phyloP scores from a whole-genome alignment of 1,284 basidiomycete species.

The Phylloporus sp. region DNA sequence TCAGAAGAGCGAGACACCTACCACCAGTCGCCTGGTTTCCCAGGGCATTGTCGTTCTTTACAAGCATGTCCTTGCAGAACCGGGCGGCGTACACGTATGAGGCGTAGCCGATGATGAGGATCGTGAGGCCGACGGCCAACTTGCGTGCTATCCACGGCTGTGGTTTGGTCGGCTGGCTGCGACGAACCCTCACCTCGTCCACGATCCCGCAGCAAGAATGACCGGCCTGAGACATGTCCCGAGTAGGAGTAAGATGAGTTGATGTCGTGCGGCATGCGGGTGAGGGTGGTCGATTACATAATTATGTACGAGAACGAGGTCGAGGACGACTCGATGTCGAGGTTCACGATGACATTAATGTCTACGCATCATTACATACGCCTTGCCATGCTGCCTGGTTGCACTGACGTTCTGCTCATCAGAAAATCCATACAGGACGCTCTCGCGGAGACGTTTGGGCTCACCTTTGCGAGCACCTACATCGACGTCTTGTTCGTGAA shows the following conservation, averaged over 20 bases:
- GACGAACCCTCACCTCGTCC: constrained; percentile 22
- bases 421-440: constrained; percentile 49
- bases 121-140: constrained; percentile 46
- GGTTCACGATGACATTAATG: constrained; percentile 19
- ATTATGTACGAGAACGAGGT: too few relatives aligned
- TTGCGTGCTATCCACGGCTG: constrained; percentile 59
- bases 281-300: constrained; percentile 33
- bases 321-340: background rate
- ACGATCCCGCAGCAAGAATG: constrained; percentile 34
- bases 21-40: constrained; percentile 51
- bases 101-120: constrained; percentile 48
- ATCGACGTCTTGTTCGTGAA: constrained; percentile 47
- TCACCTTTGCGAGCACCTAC: constrained; percentile 43
- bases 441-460: constrained; percentile 46
- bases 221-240: constrained; percentile 22
- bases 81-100: constrained; percentile 65
- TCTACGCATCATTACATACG: constrained; percentile 44
- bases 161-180: constrained; percentile 19
- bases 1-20: constrained; percentile 38
- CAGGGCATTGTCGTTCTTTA: constrained; percentile 40
- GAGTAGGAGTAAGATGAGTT: background rate
- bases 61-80: constrained; percentile 62
- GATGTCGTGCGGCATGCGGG: constrained; percentile 20
- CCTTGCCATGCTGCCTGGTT: constrained; percentile 37
- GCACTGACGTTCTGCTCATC: constrained; percentile 42